Base-by-base conservation (phyloP, 805 yeast species). In the Saccharomycopsis fermentans region DNA sequence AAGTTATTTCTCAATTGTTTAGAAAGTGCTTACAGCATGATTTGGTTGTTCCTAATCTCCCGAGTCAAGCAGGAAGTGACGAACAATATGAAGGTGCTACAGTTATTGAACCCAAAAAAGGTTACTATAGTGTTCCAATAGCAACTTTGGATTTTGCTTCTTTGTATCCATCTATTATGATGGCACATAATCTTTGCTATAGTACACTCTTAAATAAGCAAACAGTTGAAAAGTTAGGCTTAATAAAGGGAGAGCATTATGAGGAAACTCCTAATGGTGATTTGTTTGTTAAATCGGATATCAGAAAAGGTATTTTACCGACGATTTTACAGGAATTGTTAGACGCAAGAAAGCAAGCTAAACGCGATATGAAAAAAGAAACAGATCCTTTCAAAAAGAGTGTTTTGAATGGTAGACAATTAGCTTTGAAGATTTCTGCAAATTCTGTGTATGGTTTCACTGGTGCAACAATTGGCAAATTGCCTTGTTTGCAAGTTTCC, bases 41-140 rank as follows among this genome's bases (percentile, higher is more conserved):
- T 64, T 82, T 92, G 57, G 91, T 94, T 3, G 85, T 94, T 47
- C 99, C 99, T 0, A 92, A 94, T 67, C 77, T 92, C 82, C 84
- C 80, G 65, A 80, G 83, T 60, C 81, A 75, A 58, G 96, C 95
- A 1, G 77, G 85, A 9, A 77, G 81, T 60, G 98, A 95, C 69
- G 98, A 90, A 68, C 87, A 82, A 64, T 94, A 94, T 69, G 99
- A 94, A 71, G 99, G 99, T 75, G 99, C 99, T 5, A 94, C 99
- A 0, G 99, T 94, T 64, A 94, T 94, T 71, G 99, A 95, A 69
- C 99, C 99, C 1, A 77, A 77, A 5, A 82, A 97, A 70, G 99
- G 99, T 1, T 95, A 90, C 71, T 95, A 94, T 67, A 96, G 90
- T 71, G 91, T 87, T 16, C 99, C 99, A 0, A 92, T 94, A 68